Evolutionary conservation across 2,329 filamentous ascomycete genomes (phyloP), one percentile per base, ranked within the genome.

Genomic region (Claviceps digitariae): DNA sequence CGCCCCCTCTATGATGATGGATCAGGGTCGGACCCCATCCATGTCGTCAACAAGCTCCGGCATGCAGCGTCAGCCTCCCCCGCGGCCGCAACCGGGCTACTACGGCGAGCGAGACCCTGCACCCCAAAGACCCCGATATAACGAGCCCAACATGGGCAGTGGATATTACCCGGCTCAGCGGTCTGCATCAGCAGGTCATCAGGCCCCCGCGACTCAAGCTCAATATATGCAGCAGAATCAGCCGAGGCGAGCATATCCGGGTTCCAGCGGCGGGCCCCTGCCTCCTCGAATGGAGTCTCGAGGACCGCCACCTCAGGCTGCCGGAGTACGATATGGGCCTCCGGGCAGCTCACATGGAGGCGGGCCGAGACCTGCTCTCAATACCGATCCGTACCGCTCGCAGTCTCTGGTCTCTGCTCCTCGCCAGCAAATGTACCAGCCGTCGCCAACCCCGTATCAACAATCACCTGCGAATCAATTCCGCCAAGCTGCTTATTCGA

Each of bases 381-480:
- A 93, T 65, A 83, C 81, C 38, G 91, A 97, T 68, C 76, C 84
- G 6, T 94, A 90, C 70, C 82, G 93, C 55, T 94, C 93, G n/a
- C 89, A 95, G 62, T 97, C 91, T 36, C 82, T 98, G 64, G 91
- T 89, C 40, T 83, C 83, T 57, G 78, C 79, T 58, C 78, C 84
- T 51, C 82, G 89, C 57, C 88, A 86, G 38, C 81, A 82, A 56
- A 81, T 85, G 69, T 87, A 89, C 64, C 78, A 83, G 53, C 78
- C 77, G 49, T 78, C 81, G 17, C 75, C 80, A 13, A 79, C 72
- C 62, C 74, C 75, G 48, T 85, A 81, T 64, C 79, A 82, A 64
- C 75, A 79, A 66, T 60, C 83, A 13, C 82, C 87, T 27, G 84
- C 86, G 51, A 86, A 84, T 64, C 80, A 84, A 45, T 90, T 90